Conservation (phyloP, 2,329 filamentous ascomycete genomes). For the Aspergillus thermomutatus region DNA sequence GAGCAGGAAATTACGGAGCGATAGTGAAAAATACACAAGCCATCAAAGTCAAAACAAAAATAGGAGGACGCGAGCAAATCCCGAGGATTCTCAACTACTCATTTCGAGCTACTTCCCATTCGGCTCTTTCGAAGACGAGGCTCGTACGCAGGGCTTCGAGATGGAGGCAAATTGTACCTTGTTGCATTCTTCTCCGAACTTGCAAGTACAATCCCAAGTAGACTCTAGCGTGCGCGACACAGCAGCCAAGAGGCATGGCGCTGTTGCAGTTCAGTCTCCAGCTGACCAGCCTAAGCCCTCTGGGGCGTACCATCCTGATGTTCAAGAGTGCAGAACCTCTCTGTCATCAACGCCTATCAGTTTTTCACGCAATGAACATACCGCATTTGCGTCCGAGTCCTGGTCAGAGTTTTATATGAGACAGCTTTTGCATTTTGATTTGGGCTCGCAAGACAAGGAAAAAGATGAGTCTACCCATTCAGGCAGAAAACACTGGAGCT, state of each 20-base stretch:
- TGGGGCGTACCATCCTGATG: background rate
- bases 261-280: background rate
- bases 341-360: conserved; percentile 1
- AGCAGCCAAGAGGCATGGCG: background rate
- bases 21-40: background rate
- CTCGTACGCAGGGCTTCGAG: background rate
- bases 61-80: background rate
- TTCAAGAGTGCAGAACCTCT: background rate
- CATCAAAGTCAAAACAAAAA: background rate
- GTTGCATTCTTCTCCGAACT: background rate
- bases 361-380: conserved; percentile 7
- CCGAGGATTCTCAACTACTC: background rate
- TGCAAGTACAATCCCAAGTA: background rate
- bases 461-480: background rate
- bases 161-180: background rate
- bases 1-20: conserved; percentile 1
- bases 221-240: background rate
- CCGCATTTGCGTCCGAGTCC: background rate
- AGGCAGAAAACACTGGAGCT: conserved; percentile 15
- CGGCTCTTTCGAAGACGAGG: background rate
- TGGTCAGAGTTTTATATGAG: background rate
- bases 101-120: background rate
- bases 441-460: conserved; percentile 1
- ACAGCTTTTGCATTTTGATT: conserved; percentile 12
- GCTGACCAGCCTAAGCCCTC: background rate